Base-by-base conservation (phyloP, 148 eudicot genomes). In the Limonium bicolor region DNA sequence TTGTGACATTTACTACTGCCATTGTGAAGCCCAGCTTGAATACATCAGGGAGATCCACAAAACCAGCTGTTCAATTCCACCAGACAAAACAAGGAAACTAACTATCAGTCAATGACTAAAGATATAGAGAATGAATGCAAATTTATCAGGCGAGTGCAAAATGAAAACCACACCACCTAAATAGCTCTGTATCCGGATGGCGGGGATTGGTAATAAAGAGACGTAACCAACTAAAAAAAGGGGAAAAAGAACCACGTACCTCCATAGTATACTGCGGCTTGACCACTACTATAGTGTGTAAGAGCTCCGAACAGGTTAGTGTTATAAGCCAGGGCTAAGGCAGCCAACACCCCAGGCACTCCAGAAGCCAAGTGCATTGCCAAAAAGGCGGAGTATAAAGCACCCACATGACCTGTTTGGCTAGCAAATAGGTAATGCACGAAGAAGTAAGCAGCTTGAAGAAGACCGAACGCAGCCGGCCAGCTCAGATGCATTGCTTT, bases 261-360 rank as follows among this genome's bases (percentile, higher is more conserved):
- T 76, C 96, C 96, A 67, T 68, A 87, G 70, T 87, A 87, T 10
- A 87, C 94, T 5, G 96, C 96, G 21, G 96, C 96, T 58, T 87
- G 96, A 42, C 96, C 96, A 58, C 94, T 87, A 64, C 96, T 87
- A 61, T 82, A 87, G 65, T 87, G 96, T 2, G 94, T 87, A 50
- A 82, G 64, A 38, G 96, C 80, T 29, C 96, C 94, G 43, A 87
- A 87, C 21, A 87, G 58, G 64, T 69, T 88, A 26, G 96, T 88
- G 60, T 83, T 83, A 52, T 79, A 88, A 35, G 96, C 86, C 12
- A 88, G 74, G 49, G 78, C 83, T 27, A 83, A 62, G 2, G 94
- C 94, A 14, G 96, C 75, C 61, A 88, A 35, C 41, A 57, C 68
- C 9, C 86, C 94, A 10, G 96, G 96, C 21, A 77, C 96, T 46